Percentiles rank a stretch among this genome's conserved stretches.
These are phyloP conservation scores for Talaromyces sp. DNA, from an alignment of 2,329 filamentous ascomycete genomes.

Conservation along the genomic window DNA sequence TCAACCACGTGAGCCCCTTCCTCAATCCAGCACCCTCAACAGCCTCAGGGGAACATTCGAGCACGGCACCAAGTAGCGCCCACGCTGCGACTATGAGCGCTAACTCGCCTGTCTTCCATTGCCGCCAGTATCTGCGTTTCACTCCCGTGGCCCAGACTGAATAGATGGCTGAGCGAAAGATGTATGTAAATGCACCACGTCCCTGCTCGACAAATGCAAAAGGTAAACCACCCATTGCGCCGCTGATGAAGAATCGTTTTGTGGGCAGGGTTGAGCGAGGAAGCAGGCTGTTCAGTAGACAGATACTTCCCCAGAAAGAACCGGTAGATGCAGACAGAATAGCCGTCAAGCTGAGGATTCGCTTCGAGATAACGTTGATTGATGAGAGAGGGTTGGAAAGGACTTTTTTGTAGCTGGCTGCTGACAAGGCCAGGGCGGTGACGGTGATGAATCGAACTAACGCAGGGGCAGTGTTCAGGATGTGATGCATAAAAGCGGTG, in stretches of 20 bases:
- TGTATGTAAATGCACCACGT: constrained; percentile 71
- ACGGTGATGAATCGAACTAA: constrained; percentile 68
- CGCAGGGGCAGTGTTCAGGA: constrained; percentile 75
- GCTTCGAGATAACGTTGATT: constrained; percentile 62
- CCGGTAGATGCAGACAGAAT: constrained; percentile 81
- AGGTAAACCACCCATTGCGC: constrained; percentile 71
- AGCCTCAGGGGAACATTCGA: constrained; percentile 66
- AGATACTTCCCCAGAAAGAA: constrained; percentile 83
- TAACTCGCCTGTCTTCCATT: constrained; percentile 77
- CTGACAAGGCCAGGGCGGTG: constrained; percentile 62
- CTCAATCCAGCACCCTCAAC: constrained; percentile 64
- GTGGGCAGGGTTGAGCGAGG: constrained; percentile 71
- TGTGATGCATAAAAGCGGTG: constrained; percentile 82
- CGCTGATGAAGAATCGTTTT: constrained; percentile 84
- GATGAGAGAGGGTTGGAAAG: constrained; percentile 66
- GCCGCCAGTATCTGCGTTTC: constrained; percentile 84
- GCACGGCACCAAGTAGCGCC: constrained; percentile 71
- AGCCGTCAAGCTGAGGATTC: constrained; percentile 68
- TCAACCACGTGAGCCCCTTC: constrained; percentile 68
- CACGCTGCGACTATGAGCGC: constrained; percentile 76
- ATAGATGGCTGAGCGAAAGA: constrained; percentile 72
- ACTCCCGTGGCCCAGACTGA: constrained; percentile 89
- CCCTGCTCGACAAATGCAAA: constrained; percentile 66
- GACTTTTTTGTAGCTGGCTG: constrained; percentile 65
- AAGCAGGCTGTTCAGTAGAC: constrained; percentile 77